Percentiles rank a stretch among this genome's conserved stretches.
These are phyloP conservation scores for Plasmodium blacklocki DNA, from an alignment of 169 alveolate genomes.

Conservation along the genomic window DNA sequence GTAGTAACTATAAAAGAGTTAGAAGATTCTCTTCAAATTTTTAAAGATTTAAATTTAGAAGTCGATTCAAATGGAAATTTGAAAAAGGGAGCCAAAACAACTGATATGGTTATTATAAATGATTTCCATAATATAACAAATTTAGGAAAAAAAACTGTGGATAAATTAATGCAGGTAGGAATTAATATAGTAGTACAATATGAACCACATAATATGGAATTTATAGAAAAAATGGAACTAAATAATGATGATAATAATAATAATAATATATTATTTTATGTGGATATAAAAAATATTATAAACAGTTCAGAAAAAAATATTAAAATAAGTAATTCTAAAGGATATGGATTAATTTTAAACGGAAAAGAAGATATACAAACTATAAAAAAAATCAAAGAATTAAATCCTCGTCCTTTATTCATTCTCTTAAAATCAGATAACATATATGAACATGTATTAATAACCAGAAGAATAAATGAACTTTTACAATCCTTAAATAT, in stretches of 20 bases:
- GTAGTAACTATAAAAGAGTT: conserved; percentile 64
- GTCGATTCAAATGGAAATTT: conserved; percentile 58
- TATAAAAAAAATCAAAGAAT: conserved; percentile 28
- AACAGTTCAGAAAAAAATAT: conserved; percentile 17
- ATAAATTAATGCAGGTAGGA: conserved; percentile 40
- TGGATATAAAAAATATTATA: neutral
- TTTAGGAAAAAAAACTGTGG: conserved; percentile 21
- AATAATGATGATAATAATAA: neutral
- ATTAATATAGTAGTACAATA: conserved; percentile 20
- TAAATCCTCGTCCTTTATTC: conserved; percentile 33
- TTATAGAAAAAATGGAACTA: conserved; percentile 9
- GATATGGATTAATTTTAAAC: conserved; percentile 38
- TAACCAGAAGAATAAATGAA: conserved; percentile 62
- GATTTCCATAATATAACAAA: conserved; percentile 22
- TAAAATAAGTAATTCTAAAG: conserved; percentile 18
- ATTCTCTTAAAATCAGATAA: conserved; percentile 42
- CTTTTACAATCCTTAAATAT: conserved; percentile 35
- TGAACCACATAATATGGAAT: conserved; percentile 11
- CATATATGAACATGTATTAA: conserved; percentile 54
- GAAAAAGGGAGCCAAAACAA: conserved; percentile 52
- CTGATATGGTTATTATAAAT: conserved; percentile 32
- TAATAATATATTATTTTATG: conserved; percentile 25
- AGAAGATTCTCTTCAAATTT: conserved; percentile 66
- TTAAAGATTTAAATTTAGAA: conserved; percentile 69
- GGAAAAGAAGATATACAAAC: conserved; percentile 50